These are phyloP conservation scores for Coffea canephora DNA, from an alignment of 257 asterid genomes.

Conservation along the genomic window DNA sequence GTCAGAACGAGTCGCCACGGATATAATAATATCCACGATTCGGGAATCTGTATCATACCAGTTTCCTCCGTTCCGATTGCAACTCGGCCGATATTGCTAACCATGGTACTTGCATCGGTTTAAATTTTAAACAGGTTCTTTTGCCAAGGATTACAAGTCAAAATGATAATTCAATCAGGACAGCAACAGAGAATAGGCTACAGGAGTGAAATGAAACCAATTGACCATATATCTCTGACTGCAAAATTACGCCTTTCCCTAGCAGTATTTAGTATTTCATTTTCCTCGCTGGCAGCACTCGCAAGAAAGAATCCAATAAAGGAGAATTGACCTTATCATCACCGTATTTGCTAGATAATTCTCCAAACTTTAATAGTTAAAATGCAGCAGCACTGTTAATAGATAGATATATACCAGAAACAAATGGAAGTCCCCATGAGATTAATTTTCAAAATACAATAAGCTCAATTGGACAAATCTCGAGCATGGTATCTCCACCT, in stretches of 20 bases:
- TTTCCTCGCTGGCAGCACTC: background rate
- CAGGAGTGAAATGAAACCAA: background rate
- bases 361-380: no score
- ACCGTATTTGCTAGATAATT: background rate
- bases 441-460: background rate
- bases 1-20: no score
- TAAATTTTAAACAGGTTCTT: background rate
- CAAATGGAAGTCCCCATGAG: background rate
- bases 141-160: conserved; percentile 12
- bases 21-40: no score
- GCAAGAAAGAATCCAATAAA: background rate
- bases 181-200: background rate
- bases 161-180: conserved; percentile 6
- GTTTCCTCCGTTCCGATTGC: no score
- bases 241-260: background rate
- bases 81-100: no score
- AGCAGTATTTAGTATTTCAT: background rate
- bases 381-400: no score
- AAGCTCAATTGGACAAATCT: background rate
- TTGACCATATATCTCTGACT: background rate
- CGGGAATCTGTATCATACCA: no score
- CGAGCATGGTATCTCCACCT: background rate
- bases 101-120: background rate
- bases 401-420: background rate
- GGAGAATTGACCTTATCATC: background rate